Evolutionary conservation across 441 rosid genomes (phyloP), one percentile per base, ranked within the genome.

Genomic region (Populus hybrid): DNA sequence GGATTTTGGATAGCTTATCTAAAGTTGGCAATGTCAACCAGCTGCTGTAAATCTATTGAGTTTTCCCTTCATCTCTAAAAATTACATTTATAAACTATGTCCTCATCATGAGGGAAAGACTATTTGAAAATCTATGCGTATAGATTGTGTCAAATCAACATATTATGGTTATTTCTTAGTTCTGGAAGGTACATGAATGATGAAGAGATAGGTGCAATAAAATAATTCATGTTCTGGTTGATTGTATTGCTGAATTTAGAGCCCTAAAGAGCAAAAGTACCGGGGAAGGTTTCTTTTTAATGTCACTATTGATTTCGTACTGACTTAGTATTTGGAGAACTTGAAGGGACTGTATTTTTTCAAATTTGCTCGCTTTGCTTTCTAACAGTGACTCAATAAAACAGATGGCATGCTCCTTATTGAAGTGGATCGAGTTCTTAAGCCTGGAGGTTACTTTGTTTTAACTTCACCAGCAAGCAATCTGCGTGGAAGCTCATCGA

Each of bases 381-480:
- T 77, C 70, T 82, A 71, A 84, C 42, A 2, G 32, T 82, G 38
- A 57, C 73, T 79, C 71, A 67, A 30, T 71, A 63, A 77, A 80
- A 77, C 90, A 95, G 99, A 94, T 83, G 99, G 97, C 66, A 84
- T 89, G 82, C 82, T 96, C 69, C 97, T 96, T 61, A 78, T 93
- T 79, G 99, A 95, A 89, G 89, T 90, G 80, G 97, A 95, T 82
- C 97, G 99, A 61, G 81, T 93, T 70, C 91, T 96, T 67, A 94
- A 83, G 87, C 99, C 99, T 6, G 98, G 99, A 67, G 99, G 98
- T 63, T 96, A 91, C 82, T 93, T 96, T 87, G 97, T 91, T 79
- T 88, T 93, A 81, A 94, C 98, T 69, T 89, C 94, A 63, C 95
- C 94, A 8, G 78, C 89, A 21, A 90, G 84, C 80, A 91, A 87